Evolutionary conservation across 2,329 filamentous ascomycete genomes (phyloP), one percentile per base, ranked within the genome.

Genomic region (Chaetomium sp.): DNA sequence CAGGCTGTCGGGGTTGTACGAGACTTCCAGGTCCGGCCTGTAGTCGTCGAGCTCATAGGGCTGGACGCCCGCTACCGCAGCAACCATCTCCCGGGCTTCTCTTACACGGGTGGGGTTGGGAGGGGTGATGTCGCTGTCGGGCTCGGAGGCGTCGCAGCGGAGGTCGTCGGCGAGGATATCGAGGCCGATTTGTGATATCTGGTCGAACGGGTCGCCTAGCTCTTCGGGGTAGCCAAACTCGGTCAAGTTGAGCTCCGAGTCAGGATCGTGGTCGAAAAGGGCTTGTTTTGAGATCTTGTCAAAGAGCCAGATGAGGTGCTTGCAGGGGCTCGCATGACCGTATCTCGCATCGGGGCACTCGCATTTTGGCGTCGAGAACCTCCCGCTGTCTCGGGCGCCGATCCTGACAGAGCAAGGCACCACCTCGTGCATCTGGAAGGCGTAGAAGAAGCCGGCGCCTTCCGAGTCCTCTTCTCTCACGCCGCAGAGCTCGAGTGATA

Each of bases 351-450:
- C 69, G 3, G 69, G 67, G 65, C 83, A 85, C 31, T 80, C 82
- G 74, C 84, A 86, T 21, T 72, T 77, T 4, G 84, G 78, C 0
- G 70, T 71, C 1, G 80, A 74, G 56, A 76, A 78, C 38, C 64
- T 53, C 10, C 72, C 77, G 66, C 79, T 79, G 33, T 73, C 72
- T 0, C 76, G 71, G 2, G 77, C 75, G 2, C 80, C 80, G 33
- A 84, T 82, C 49, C 83, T 79, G 50, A 86, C 77, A 21, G 81
- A 82, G 12, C 81, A 80, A 16, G 82, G 82, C 29, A 83, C 81
- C 2, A 81, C 74, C 71, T 86, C 84, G 4, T 82, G 82, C 75
- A 87, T 79, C 69, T 85, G 79, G 65, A 86, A 86, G 56, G 83
- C 81, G 63, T 83, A 85, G 23, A 82, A 81, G 65, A 81, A 71